Evolutionary conservation across 768 basidiomycete species (phyloP).

Genomic region (Rhodotorula toruloides): DNA sequence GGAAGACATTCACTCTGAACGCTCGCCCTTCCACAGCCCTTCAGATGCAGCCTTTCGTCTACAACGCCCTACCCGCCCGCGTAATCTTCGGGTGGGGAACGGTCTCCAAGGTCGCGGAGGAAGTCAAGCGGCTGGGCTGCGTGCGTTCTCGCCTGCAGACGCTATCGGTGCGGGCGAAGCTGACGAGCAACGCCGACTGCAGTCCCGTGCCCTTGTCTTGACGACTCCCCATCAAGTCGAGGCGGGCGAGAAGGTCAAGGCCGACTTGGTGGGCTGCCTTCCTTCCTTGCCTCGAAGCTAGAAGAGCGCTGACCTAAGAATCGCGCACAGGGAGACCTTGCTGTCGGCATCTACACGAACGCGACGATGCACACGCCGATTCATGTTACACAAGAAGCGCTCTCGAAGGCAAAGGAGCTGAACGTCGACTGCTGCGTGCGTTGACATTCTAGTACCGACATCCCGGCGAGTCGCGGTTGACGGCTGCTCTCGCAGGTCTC

Average conservation of each 20-base stretch:
- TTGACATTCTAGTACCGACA: too few relatives aligned
- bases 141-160: conserved; percentile 5
- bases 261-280: conserved; percentile 32
- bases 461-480: too few relatives aligned
- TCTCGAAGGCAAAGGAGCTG: conserved; percentile 41
- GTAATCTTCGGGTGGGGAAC: conserved; percentile 51
- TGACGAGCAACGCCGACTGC: too few relatives aligned
- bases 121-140: conserved; percentile 46
- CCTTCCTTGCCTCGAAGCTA: conserved; percentile 31
- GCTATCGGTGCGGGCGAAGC: too few relatives aligned
- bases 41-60: conserved; percentile 50
- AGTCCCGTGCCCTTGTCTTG: conserved; percentile 46
- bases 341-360: conserved; percentile 48
- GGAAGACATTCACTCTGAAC: too few relatives aligned
- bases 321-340: conserved; percentile 29
- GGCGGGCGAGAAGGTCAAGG: conserved; percentile 43
- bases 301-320: not conserved
- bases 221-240: conserved; percentile 47
- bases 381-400: conserved; percentile 48
- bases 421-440: conserved; percentile 49
- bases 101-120: conserved; percentile 44
- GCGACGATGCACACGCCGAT: conserved; percentile 52
- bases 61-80: conserved; percentile 48
- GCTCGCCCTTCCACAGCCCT: too few relatives aligned
- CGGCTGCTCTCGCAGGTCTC: conserved; percentile 11